Evolutionary conservation across 2,329 filamentous ascomycete genomes (phyloP), one percentile per base, ranked within the genome.

Genomic region (Ilyonectria robusta): DNA sequence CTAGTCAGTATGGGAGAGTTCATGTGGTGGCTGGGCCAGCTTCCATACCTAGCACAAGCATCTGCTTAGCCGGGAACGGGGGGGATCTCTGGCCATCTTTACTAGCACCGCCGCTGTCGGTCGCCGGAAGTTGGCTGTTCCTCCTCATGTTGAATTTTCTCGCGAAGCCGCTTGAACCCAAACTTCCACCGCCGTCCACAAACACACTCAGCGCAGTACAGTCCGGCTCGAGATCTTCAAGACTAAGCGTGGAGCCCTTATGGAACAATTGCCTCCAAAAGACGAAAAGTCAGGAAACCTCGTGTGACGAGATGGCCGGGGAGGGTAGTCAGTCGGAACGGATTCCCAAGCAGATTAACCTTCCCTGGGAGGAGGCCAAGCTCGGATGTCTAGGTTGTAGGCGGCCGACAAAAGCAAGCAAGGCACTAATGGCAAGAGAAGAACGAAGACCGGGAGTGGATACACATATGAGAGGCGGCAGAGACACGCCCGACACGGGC

Each of bases 41-140:
- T 26, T 26, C 53, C 62, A 53, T 82, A 87, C 85, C 85, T 53
- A 87, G 78, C 63, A 88, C 84, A 73, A 87, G 83, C 82, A 88
- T 83, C 74, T 88, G 86, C 72, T 78, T 76, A 42, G 77, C 70
- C 55, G 83, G 82, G 58, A 83, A 83, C 6, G 80, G 76, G 31
- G 78, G 78, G 37, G 72, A 61, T 48, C 70, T 70, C 55, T 72
- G 69, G 33, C 67, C 68, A 54, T 74, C 60, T 23, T 23, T 23
- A 3, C 21, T 23, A 23, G 3, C 2, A 23, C 63, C 65, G 23
- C 72, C 70, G 62, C 72, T 68, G 67, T 72, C 72, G 67, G 63
- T 69, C 62, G 74, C 66, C 65, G 65, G 62, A 59, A 70, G 65
- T 42, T 73, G 69, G 62, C 62, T 69, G 62, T 73, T 74, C 62